Percentiles rank a stretch among this genome's conserved stretches.
Evolutionary conservation across 495 filamentous ascomycete species (phyloP).

Genomic region (Penicillium salamii): DNA sequence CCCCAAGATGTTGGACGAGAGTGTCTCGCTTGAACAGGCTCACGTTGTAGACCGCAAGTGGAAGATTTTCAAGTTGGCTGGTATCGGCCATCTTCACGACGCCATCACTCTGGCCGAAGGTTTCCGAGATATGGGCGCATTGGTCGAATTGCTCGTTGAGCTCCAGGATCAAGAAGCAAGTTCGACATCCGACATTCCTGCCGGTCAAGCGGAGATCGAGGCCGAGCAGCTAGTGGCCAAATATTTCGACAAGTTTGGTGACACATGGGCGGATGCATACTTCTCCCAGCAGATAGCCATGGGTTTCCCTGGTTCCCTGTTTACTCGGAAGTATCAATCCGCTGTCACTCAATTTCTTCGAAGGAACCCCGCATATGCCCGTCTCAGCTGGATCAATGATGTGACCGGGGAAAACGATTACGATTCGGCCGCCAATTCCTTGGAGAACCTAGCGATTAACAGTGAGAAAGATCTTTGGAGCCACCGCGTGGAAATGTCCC

Average conservation of each 20-base stretch:
- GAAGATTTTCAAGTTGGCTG: conserved; percentile 60
- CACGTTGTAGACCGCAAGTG: conserved; percentile 54
- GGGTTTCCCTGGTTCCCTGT: conserved; percentile 60
- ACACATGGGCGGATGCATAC: conserved; percentile 72
- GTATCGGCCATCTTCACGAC: conserved; percentile 64
- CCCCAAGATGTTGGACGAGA: conserved; percentile 41
- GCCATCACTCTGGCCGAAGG: conserved; percentile 73
- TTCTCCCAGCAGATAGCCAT: conserved; percentile 71
- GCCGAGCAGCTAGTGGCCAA: conserved; percentile 47
- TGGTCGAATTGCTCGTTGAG: conserved; percentile 60
- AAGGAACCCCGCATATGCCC: conserved; percentile 62
- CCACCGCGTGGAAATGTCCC: conserved; percentile 85
- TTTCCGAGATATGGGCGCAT: conserved; percentile 63
- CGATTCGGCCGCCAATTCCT: conserved; percentile 60
- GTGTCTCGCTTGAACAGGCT: conserved; percentile 44
- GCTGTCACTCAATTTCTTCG: conserved; percentile 75
- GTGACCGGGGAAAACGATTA: conserved; percentile 71
- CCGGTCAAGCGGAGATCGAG: conserved; percentile 23
- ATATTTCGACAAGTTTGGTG: conserved; percentile 74
- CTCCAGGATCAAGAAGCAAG: conserved; percentile 41
- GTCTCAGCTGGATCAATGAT: conserved; percentile 94
- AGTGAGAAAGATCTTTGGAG: conserved; percentile 78
- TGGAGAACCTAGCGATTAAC: conserved; percentile 61
- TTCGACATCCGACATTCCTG: conserved; percentile 6
- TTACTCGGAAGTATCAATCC: conserved; percentile 62